A percentile compares a stretch with the other conserved stretches of the same genome.
These are phyloP conservation scores for Podospora anserina DNA, from an alignment of 495 filamentous ascomycete genomes.

Conservation along the genomic window DNA sequence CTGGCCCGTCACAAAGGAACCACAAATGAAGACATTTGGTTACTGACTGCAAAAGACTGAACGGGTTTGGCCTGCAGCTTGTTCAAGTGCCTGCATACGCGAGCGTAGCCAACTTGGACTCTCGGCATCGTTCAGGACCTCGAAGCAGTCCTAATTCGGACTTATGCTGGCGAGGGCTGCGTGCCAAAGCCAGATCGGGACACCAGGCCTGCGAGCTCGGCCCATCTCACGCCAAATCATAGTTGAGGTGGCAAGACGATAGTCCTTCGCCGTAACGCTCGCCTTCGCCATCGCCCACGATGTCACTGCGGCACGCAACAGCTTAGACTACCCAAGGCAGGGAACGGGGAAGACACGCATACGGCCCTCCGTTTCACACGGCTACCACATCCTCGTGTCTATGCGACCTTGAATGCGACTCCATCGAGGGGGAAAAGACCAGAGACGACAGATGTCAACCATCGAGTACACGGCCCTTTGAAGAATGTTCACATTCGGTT, in stretches of 20 bases:
- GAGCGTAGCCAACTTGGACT: background rate
- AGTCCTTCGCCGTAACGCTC: background rate
- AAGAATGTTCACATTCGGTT: background rate
- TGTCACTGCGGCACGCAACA: conserved; percentile 7
- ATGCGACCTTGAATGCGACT: conserved; percentile 3
- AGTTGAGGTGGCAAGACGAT: background rate
- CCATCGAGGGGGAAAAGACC: background rate
- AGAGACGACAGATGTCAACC: background rate
- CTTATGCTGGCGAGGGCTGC: background rate
- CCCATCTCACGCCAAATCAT: background rate
- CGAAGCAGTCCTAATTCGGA: conserved; percentile 2
- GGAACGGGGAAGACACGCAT: background rate
- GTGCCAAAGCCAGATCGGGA: conserved; percentile 7
- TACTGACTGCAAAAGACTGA: background rate
- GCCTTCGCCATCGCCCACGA: background rate
- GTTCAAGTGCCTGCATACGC: conserved; percentile 10
- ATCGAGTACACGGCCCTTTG: background rate
- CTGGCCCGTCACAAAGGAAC: background rate
- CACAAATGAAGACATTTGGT: background rate
- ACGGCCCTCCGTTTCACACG: background rate
- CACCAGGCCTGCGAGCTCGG: background rate
- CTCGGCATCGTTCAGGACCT: background rate
- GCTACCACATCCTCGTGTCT: background rate
- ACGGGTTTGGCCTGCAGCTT: conserved; percentile 5
- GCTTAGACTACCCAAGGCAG: background rate